These are phyloP conservation scores for Stephania cephalantha DNA, from an alignment of 164 flowering plant species.

Conservation along the genomic window DNA sequence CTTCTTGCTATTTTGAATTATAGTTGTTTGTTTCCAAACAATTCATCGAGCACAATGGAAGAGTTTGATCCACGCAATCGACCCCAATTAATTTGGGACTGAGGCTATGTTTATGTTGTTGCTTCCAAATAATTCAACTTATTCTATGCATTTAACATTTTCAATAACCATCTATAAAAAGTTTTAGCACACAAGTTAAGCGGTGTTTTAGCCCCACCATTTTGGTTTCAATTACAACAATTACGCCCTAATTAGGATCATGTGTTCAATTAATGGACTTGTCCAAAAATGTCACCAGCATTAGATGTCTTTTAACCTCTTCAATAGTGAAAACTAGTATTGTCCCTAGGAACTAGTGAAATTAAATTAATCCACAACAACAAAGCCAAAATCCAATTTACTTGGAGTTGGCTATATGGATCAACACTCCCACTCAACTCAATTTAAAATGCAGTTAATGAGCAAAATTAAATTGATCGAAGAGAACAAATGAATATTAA, in stretches of 20 bases:
- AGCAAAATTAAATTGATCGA: too few species aligned
- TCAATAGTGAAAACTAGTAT: background rate
- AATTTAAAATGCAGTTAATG: too few species aligned
- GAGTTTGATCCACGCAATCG: too few species aligned
- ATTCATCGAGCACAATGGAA: too few species aligned
- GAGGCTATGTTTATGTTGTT: too few species aligned
- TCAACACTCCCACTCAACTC: too few species aligned
- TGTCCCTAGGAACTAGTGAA: background rate
- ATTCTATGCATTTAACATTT: too few species aligned
- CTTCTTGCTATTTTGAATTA: background rate
- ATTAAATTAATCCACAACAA: background rate
- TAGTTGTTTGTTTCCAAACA: background rate
- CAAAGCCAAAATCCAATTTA: background rate
- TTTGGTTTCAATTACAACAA: background rate
- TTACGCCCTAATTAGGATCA: background rate
- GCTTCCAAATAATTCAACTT: too few species aligned
- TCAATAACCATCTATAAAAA: too few species aligned
- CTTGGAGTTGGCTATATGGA: too few species aligned
- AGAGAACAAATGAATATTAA: too few species aligned
- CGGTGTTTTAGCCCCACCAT: background rate
- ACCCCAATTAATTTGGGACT: too few species aligned
- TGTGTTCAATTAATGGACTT: background rate
- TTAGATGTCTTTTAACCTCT: background rate
- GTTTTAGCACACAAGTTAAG: background rate
- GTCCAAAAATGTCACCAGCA: background rate